Evolutionary conservation across 2,329 filamentous ascomycete genomes (phyloP), one percentile per base, ranked within the genome.

Genomic region (Penicillium brevicompactum): DNA sequence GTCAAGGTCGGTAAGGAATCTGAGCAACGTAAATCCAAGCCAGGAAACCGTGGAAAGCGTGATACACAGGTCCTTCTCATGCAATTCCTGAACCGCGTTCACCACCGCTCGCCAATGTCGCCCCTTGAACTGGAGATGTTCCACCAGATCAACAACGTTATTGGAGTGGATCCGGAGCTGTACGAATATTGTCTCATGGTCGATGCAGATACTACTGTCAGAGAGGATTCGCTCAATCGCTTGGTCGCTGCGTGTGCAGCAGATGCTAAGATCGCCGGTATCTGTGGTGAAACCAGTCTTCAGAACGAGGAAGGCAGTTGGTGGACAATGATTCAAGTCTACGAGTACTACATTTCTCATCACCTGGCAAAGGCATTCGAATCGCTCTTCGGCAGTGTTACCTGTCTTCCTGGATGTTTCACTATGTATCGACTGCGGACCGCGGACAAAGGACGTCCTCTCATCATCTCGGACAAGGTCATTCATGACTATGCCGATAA

Each of bases 321-420:
- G 92, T 96, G 91, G 91, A 99, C 94, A 11, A 99, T 99, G 94
- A 99, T 99, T 69, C 94, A 99, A 74, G 94, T 99, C 62, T 99
- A 99, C 78, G 94, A 99, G 75, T 99, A 99, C 81, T 99, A 92
- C 75, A 99, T 99, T 70, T 97, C 94, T 30, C 94, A 99, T 82
- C 90, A 99, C 76, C 79, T 99, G 73, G 83, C 94, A 51, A 99
- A 99, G 80, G 91, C 94, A 59, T 99, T 99, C 71, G 94, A 99
- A 74, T 97, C 92, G 57, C 85, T 99, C 57, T 99, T 99, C 70
- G 94, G 92, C 70, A 96, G 91, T 74, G 94, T 99, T 58, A 99
- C 94, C 56, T 99, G 94, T 88, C 87, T 99, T 80, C 94, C 94
- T 62, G 94, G 94, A 84, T 99, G 94, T 88, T 99, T 99, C 84